Conservation (phyloP, 345 rosid species). For the Physaria fendleri region DNA sequence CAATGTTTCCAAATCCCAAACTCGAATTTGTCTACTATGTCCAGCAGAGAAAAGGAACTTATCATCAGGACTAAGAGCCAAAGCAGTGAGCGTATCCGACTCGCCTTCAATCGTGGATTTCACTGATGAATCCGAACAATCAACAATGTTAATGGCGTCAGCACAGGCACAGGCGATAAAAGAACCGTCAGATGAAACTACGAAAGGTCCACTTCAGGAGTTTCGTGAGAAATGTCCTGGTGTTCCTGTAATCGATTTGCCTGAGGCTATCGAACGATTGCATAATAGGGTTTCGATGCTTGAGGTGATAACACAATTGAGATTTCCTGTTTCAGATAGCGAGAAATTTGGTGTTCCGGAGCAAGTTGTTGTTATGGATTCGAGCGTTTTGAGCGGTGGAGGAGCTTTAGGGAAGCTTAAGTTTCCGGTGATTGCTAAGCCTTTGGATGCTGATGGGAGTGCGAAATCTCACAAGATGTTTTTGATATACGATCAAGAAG, state of each 20-base stretch:
- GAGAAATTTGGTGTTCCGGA: constrained; percentile 33
- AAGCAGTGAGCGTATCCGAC: constrained; percentile 61
- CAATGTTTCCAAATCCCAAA: constrained; percentile 75
- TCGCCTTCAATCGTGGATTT: constrained; percentile 64
- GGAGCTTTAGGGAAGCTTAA: constrained; percentile 28
- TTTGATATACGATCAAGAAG: constrained; percentile 45
- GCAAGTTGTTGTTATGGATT: constrained; percentile 39
- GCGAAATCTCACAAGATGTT: constrained; percentile 45
- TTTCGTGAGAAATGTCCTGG: constrained; percentile 37
- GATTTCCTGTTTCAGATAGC: constrained; percentile 10
- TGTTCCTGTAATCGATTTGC: constrained; percentile 47
- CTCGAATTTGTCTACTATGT: constrained; percentile 80
- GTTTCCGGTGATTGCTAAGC: constrained; percentile 55
- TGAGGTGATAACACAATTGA: constrained; percentile 37
- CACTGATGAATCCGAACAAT: constrained; percentile 45
- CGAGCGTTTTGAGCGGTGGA: constrained; percentile 16
- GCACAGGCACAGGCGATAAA: constrained; percentile 76
- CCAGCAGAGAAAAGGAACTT: constrained; percentile 85
- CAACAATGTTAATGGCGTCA: constrained; percentile 70
- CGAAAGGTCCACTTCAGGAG: constrained; percentile 56
- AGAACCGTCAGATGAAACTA: constrained; percentile 69
- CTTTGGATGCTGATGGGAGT: constrained; percentile 47
- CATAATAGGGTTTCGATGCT: constrained; percentile 55
- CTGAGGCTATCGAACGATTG: constrained; percentile 36
- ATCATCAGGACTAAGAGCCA: constrained; percentile 75